These are phyloP conservation scores for Lagenidium sp. DNA, from an alignment of 352 stramenopile species.

Conservation along the genomic window DNA sequence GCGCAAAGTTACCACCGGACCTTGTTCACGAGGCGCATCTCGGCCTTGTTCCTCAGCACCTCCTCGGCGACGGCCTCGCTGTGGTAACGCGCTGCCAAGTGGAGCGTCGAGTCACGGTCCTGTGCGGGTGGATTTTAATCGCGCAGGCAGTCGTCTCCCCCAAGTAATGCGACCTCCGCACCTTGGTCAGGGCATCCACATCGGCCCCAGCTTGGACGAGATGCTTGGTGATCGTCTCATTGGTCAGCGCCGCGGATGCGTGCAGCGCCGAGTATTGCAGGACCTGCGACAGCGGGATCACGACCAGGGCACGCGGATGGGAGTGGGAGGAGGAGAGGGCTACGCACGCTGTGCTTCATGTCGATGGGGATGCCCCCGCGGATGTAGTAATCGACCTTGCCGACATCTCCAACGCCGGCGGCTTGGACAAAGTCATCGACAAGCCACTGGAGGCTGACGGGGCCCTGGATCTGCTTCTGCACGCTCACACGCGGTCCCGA, in stretches of 20 bases:
- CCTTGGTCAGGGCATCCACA: slow-evolving; percentile 24
- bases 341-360: slow-evolving; percentile 32
- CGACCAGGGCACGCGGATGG: not conserved
- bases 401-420: slow-evolving; percentile 21
- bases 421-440: slow-evolving; percentile 54
- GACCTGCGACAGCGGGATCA: slow-evolving; percentile 12
- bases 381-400: slow-evolving; percentile 40
- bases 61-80: slow-evolving; percentile 23
- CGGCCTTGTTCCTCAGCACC: slow-evolving; percentile 22
- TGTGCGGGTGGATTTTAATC: too few species aligned
- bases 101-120: slow-evolving; percentile 25
- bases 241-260: slow-evolving; percentile 25
- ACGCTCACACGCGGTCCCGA: too few species aligned
- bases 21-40: slow-evolving; percentile 22
- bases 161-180: too few species aligned
- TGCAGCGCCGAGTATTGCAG: slow-evolving; percentile 44
- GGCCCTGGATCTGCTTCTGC: slow-evolving; percentile 37
- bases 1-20: slow-evolving; percentile 5
- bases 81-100: slow-evolving; percentile 36
- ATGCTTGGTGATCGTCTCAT: slow-evolving; percentile 22
- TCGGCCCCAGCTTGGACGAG: slow-evolving; percentile 38
- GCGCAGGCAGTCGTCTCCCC: too few species aligned
- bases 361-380: slow-evolving; percentile 44
- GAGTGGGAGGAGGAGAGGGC: not conserved
- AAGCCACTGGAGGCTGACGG: slow-evolving; percentile 36